These are phyloP conservation scores for Apostasia shenzhenica DNA, from an alignment of 106 monocot genomes.

Conservation along the genomic window DNA sequence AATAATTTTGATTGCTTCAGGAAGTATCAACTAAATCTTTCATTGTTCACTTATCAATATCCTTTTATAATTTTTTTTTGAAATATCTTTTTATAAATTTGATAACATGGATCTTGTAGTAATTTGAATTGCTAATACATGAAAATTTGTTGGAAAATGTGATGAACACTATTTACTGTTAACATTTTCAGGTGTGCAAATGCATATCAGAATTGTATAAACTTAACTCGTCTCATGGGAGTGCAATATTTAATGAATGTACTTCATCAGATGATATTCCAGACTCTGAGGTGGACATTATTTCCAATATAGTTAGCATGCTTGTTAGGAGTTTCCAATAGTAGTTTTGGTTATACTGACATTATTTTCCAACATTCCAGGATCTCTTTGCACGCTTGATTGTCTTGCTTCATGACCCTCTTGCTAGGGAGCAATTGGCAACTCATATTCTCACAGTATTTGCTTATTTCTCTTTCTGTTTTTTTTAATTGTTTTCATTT, in stretches of 20 bases:
- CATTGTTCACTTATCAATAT: too few species aligned
- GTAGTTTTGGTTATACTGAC: neutral
- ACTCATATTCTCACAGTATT: conserved; percentile 76
- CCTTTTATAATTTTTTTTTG: too few species aligned
- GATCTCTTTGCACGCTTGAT: conserved; percentile 91
- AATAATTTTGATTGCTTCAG: too few species aligned
- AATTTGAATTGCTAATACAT: neutral
- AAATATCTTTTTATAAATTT: neutral
- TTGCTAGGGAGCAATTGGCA: conserved; percentile 75
- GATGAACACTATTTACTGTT: neutral
- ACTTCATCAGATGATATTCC: conserved; percentile 60
- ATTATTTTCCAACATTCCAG: conserved; percentile 32
- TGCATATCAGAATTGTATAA: conserved; percentile 80
- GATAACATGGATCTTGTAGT: neutral
- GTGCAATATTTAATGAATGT: conserved; percentile 34
- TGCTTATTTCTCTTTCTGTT: neutral
- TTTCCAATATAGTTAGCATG: neutral
- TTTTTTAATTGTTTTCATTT: neutral
- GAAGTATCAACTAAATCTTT: too few species aligned
- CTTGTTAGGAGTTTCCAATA: neutral
- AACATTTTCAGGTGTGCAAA: conserved; percentile 71
- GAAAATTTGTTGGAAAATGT: neutral
- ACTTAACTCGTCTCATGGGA: conserved; percentile 37
- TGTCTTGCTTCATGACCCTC: conserved; percentile 92
- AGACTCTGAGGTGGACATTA: conserved; percentile 48